Evolutionary conservation across 2,329 filamentous ascomycete species (phyloP).

Genomic region (Exutisphaerella laricina): DNA sequence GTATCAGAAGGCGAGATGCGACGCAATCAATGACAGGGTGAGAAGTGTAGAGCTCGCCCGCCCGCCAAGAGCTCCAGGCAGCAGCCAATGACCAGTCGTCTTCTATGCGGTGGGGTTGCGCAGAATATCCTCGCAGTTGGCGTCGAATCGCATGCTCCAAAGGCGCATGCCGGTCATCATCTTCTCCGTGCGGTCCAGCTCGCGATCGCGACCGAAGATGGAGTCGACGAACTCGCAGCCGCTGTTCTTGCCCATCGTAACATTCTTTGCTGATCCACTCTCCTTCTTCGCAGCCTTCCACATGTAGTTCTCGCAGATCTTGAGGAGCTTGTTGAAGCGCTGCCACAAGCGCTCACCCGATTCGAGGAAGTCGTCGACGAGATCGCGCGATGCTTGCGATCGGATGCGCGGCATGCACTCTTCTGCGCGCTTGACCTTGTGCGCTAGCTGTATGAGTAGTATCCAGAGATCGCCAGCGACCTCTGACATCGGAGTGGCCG

Average conservation of each 20-base stretch:
- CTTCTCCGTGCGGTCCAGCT: constrained; percentile 83
- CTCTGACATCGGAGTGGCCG: constrained; percentile 76
- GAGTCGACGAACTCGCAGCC: constrained; percentile 94
- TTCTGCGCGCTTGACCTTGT: constrained; percentile 88
- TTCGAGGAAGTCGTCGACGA: constrained; percentile 85
- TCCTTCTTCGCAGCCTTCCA: constrained; percentile 76
- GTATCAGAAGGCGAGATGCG: constrained; percentile 3
- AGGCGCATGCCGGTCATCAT: constrained; percentile 83
- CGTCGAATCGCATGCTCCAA: constrained; percentile 92
- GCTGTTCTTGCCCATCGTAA: constrained; percentile 81
- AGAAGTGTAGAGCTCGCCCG: too few species aligned
- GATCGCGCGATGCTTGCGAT: constrained; percentile 65
- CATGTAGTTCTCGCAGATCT: constrained; percentile 92
- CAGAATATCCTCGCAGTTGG: constrained; percentile 90
- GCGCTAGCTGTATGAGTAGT: constrained; percentile 84
- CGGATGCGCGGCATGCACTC: constrained; percentile 69
- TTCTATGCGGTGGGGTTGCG: constrained; percentile 43
- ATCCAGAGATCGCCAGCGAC: constrained; percentile 95
- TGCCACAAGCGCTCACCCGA: constrained; percentile 81
- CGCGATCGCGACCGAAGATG: constrained; percentile 85
- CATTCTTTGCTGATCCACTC: constrained; percentile 54
- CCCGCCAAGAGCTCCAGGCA: constrained; percentile 20
- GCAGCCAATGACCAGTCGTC: constrained; percentile 9
- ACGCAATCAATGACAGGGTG: too few species aligned
- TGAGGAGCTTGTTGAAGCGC: constrained; percentile 79